Conservation (phyloP, 495 filamentous ascomycete genomes). For the Bathelium albidoporum region DNA sequence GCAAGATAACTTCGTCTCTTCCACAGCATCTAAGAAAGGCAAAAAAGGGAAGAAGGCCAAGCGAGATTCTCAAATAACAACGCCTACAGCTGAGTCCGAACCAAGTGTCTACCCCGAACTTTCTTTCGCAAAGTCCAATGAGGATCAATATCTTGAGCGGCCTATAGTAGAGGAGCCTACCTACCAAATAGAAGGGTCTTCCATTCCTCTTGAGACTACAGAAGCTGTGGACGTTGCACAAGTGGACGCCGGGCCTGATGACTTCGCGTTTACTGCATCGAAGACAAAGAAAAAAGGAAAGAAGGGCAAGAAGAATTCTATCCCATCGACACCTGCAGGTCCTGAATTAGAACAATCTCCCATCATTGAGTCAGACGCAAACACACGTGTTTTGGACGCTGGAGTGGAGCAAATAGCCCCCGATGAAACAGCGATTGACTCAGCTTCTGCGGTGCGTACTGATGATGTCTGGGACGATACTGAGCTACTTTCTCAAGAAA, state of each 20-base stretch:
- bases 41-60: slow-evolving; percentile 8
- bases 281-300: slow-evolving; percentile 38
- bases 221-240: slow-evolving; percentile 6
- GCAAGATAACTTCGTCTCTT: neutral
- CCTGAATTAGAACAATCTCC: neutral
- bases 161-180: neutral
- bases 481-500: slow-evolving; percentile 12
- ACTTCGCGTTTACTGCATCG: slow-evolving; percentile 30
- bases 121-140: neutral
- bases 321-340: neutral
- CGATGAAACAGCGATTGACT: slow-evolving; percentile 17
- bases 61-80: neutral
- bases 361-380: neutral
- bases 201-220: neutral
- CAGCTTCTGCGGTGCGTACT: slow-evolving; percentile 22
- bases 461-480: slow-evolving; percentile 21
- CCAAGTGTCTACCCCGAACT: neutral
- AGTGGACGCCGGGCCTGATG: slow-evolving; percentile 21
- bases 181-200: neutral
- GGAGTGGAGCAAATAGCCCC: slow-evolving; percentile 16
- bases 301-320: slow-evolving; percentile 25
- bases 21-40: neutral
- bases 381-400: neutral
- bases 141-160: no score
- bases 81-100: neutral